These are phyloP conservation scores for Quillaja saponaria DNA, from an alignment of 306 rosid species.

Conservation along the genomic window DNA sequence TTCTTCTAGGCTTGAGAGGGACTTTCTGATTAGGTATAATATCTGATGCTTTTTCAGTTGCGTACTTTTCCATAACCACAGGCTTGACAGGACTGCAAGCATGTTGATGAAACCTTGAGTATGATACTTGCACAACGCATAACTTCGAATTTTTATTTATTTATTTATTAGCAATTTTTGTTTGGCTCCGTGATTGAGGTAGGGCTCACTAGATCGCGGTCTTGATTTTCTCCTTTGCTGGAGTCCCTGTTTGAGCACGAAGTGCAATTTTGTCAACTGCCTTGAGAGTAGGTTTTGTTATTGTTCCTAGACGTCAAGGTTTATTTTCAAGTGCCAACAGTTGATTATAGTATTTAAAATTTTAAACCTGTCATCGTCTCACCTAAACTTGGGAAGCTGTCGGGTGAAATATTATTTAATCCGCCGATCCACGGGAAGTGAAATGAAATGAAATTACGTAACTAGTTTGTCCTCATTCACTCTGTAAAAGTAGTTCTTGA, in stretches of 20 bases:
- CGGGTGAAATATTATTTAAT: constrained; percentile 3
- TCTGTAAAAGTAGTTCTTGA: no score
- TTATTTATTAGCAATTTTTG: background rate
- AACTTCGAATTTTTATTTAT: constrained; percentile 6
- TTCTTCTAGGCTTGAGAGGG: no score
- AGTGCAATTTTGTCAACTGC: constrained; percentile 30
- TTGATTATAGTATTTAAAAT: background rate
- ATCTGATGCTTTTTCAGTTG: no score
- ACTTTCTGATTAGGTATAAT: no score
- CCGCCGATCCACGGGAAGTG: constrained; percentile 14
- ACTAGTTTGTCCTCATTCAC: no score
- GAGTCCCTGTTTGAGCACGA: background rate
- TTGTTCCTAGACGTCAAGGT: constrained; percentile 28
- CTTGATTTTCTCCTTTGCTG: constrained; percentile 28
- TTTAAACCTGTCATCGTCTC: constrained; percentile 26
- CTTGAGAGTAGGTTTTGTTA: constrained; percentile 38
- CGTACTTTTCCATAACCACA: no score
- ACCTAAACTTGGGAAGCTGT: constrained; percentile 46
- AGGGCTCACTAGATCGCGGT: constrained; percentile 30
- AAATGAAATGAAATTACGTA: background rate
- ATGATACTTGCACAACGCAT: no score
- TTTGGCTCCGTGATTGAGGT: background rate
- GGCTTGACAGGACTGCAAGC: background rate
- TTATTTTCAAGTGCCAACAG: constrained; percentile 28
- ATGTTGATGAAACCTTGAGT: background rate